Base-by-base conservation (phyloP, 106 monocot genomes). In the Allium fistulosum region DNA sequence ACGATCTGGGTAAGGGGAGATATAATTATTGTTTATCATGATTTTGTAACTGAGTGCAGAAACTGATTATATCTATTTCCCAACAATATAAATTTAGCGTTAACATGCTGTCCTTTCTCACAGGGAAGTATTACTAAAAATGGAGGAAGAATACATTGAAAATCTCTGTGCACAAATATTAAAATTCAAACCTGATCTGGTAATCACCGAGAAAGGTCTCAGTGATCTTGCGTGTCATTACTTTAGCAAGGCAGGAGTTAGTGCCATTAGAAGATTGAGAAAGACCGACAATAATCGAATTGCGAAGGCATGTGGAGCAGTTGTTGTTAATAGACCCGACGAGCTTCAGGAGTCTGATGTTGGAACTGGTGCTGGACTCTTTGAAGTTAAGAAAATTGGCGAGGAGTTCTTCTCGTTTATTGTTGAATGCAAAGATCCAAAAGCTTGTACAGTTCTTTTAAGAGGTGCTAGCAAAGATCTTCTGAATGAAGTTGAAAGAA, bases 381-480 rank as follows among this genome's bases (percentile, higher is more conserved):
- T 97, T 74, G 96, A 97, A 80, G 70, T 97, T 61, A 97, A 82
- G 80, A 97, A 97, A 68, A 82, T 97, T 51, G 92, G 96, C 12
- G 96, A 97, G 77, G 96, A 97, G 64, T 97, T 92, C 67, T 97
- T 97, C 75, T 51, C 96, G 15, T 97, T 82, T 81, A 81, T 97
- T 59, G 88, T 97, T 6, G 96, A 97, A 26, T 97, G 96, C 62
- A 82, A 97, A 68, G 88, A 92, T 22, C 96, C 96, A 22, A 97
- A 97, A 68, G 96, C 92, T 57, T 97, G 96, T 60, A 92, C 92
- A 58, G 84, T 97, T 78, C 80, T 97, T 46, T 66, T 97, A 62
- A 92, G 96, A 69, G 96, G 96, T 13, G 92, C 96, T 55, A 97
- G 96, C 67, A 97, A 97, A 78, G 96, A 97, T 87, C 78, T 97